Percentiles rank a stretch among this genome's conserved stretches.
phyloP scores from a whole-genome alignment of 2,329 filamentous ascomycete species.

The Xylariaceae sp. region DNA sequence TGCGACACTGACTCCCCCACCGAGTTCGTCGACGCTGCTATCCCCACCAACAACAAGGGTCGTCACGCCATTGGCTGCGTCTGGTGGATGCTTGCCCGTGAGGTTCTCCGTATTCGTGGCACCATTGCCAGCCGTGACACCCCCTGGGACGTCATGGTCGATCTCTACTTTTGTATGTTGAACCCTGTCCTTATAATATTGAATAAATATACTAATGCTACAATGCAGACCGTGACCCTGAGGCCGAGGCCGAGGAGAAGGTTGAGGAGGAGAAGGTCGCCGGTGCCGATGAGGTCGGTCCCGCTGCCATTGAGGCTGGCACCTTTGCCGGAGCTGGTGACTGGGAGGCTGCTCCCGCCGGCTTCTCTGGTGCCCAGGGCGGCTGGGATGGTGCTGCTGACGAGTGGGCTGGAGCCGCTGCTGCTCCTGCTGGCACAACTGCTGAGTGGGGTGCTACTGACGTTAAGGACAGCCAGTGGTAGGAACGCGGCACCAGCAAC shows the following conservation, averaged over 20 bases:
- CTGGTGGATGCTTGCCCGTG: slow-evolving; percentile 99
- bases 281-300: slow-evolving; percentile 78
- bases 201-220: slow-evolving; percentile 13
- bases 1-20: slow-evolving; percentile 99
- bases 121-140: slow-evolving; percentile 94
- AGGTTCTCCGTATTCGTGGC: slow-evolving; percentile 97
- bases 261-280: slow-evolving; percentile 87
- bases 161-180: slow-evolving; percentile 93
- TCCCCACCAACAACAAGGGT: slow-evolving; percentile 99
- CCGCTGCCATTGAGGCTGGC: slow-evolving; percentile 72
- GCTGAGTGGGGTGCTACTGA: slow-evolving; percentile 65
- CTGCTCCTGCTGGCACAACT: slow-evolving; percentile 63
- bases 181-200: neutral
- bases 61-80: slow-evolving; percentile 96
- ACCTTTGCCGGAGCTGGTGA: slow-evolving; percentile 62
- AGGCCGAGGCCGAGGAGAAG: slow-evolving; percentile 99
- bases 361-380: slow-evolving; percentile 53
- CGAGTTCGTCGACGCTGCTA: slow-evolving; percentile 99
- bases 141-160: slow-evolving; percentile 98
- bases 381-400: slow-evolving; percentile 53
- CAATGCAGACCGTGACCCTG: slow-evolving; percentile 81
- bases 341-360: slow-evolving; percentile 79
- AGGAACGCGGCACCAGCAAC: slow-evolving; percentile 13
- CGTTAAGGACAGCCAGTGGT: slow-evolving; percentile 38
- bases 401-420: slow-evolving; percentile 58